Base-by-base conservation (phyloP, 2,329 filamentous ascomycete genomes). In the Alternaria incomplexa region DNA sequence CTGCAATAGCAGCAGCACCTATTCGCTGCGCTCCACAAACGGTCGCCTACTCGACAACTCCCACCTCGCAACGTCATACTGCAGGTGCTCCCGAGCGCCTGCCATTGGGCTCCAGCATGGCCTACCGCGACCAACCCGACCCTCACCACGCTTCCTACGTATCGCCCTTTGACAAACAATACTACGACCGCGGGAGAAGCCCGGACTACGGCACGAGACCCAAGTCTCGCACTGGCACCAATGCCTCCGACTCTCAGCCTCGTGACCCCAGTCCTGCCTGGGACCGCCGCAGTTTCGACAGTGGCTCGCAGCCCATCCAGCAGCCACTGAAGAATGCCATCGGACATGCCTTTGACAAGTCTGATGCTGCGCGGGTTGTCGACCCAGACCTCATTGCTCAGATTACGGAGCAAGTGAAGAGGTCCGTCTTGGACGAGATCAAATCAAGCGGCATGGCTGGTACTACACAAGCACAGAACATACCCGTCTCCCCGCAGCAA, bases 361-460 rank as follows among this genome's bases (percentile, higher is more conserved):
- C 84, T 11, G 81, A 85, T 44, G 77, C 82, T 9, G 80, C 83
- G 9, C 81, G 81, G 61, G 82, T 84, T 43, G 79, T 90, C 12
- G 85, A 88, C 55, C 88, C 88, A 3, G 86, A 88, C 8, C 80
- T 90, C 22, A 83, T 91, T 54, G 85, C 86, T 51, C 85, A 88
- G 64, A 87, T 90, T 67, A 89, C 88, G 51, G 86, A 87, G 74
- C 85, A 89, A 61, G 83, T 85, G 32, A 83, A 83, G 69, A 81
- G 76, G 64, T 79, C 78, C 67, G 79, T 82, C 52, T 71, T 82
- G 36, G 75, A 81, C 55, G 78, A 77, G 54, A 81, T 88, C 67
- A 87, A 85, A 69, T 79, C 82, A 58, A 81, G 81, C 48, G 73
- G 67, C 11, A 69, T 74, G 22, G 69, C 68, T 56, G 71, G 67